phyloP scores from a whole-genome alignment of 306 rosid genomes.

The Rosa multiflora region DNA sequence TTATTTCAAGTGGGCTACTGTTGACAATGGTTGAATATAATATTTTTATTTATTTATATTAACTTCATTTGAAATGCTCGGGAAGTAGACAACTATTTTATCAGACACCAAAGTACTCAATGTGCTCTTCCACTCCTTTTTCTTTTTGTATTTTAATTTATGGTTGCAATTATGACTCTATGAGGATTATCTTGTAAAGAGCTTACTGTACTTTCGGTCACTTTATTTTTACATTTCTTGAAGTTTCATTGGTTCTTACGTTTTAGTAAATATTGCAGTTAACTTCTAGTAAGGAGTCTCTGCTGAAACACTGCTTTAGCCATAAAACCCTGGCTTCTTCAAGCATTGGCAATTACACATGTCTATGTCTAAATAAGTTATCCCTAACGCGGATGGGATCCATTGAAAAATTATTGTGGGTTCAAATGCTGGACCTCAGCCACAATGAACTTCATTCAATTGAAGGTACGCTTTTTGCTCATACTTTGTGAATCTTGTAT shows the following conservation, averaged over 20 bases:
- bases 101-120: neutral
- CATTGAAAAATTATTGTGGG: constrained; percentile 65
- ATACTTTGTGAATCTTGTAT: neutral
- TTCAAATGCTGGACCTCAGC: constrained; percentile 86
- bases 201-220: neutral
- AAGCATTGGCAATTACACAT: constrained; percentile 34
- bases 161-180: neutral
- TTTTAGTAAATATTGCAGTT: constrained; percentile 48
- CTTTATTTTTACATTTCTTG: neutral
- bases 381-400: constrained; percentile 76
- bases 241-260: neutral
- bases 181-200: neutral
- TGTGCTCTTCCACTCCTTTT: neutral
- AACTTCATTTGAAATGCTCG: constrained; percentile 5
- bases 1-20: neutral
- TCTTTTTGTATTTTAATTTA: neutral
- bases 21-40: neutral
- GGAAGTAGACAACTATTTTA: neutral
- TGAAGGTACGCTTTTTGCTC: constrained; percentile 55
- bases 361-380: constrained; percentile 63
- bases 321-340: constrained; percentile 38
- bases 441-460: constrained; percentile 75
- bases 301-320: constrained; percentile 53
- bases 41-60: neutral
- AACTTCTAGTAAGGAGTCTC: constrained; percentile 57